Conservation (phyloP, 2,329 filamentous ascomycete species). For the Epichloe hybrida region DNA sequence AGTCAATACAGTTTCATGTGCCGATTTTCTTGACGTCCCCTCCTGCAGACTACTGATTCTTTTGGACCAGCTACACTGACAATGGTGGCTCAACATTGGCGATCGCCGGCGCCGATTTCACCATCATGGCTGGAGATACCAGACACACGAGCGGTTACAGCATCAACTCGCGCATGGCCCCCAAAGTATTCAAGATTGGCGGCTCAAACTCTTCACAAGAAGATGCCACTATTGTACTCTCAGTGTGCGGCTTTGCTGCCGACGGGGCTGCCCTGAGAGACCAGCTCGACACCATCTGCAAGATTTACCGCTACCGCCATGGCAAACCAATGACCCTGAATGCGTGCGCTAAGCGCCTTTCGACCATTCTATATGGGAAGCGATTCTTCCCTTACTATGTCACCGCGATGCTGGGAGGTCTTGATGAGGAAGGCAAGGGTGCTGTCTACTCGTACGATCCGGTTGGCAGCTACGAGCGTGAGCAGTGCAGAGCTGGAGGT, state of each 20-base stretch:
- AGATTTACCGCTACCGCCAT: constrained; percentile 98
- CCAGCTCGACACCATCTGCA: constrained; percentile 84
- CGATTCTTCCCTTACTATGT: constrained; percentile 99
- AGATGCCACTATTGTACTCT: constrained; percentile 76
- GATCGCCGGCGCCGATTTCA: constrained; percentile 86
- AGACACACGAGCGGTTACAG: constrained; percentile 92
- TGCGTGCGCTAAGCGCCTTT: constrained; percentile 87
- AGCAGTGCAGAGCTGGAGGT: constrained; percentile 88
- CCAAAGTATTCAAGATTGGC: constrained; percentile 95
- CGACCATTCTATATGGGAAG: constrained; percentile 92
- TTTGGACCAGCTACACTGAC: constrained; percentile 65
- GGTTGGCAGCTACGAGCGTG: constrained; percentile 92
- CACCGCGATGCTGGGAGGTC: constrained; percentile 79
- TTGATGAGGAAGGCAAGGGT: constrained; percentile 89
- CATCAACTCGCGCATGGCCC: constrained; percentile 93
- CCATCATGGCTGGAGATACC: constrained; percentile 94
- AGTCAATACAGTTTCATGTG: constrained; percentile 16
- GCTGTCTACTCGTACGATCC: constrained; percentile 97
- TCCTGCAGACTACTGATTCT: neutral
- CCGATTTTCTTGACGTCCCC: neutral
- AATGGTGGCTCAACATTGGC: constrained; percentile 94
- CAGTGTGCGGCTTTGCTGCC: constrained; percentile 89
- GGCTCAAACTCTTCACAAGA: constrained; percentile 76
- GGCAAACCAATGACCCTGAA: constrained; percentile 91
- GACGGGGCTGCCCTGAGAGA: constrained; percentile 91